These are phyloP conservation scores for Mycotypha africana DNA, from an alignment of 371 early-diverging fungal genomes.

Conservation along the genomic window DNA sequence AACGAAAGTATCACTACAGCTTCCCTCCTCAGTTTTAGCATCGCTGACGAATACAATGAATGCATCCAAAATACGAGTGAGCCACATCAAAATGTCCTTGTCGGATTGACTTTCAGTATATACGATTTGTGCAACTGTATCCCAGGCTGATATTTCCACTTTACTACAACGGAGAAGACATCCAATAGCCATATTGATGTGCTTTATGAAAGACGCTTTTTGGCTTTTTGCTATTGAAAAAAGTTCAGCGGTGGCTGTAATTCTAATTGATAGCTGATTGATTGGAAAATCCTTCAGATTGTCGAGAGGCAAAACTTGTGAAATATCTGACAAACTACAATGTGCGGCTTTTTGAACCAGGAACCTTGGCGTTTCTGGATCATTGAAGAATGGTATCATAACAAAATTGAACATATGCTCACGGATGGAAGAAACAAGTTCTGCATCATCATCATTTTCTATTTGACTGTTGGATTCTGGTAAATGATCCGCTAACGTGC, in stretches of 20 bases:
- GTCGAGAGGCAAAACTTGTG: too few species aligned
- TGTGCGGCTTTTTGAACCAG: too few species aligned
- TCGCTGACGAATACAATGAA: constrained; percentile 36
- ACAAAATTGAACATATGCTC: not conserved
- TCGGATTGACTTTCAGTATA: not conserved
- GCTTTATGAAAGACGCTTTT: constrained; percentile 4
- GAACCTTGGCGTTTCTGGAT: too few species aligned
- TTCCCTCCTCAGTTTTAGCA: not conserved
- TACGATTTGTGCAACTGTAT: constrained; percentile 15
- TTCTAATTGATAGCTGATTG: too few species aligned
- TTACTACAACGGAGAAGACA: not conserved
- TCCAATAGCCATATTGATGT: constrained; percentile 2
- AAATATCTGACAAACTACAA: too few species aligned
- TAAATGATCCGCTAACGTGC: not conserved
- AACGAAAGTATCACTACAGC: too few species aligned
- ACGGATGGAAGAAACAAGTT: not conserved
- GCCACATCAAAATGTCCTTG: constrained; percentile 29
- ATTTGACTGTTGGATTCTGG: too few species aligned
- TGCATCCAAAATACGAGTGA: constrained; percentile 47
- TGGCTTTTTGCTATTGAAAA: constrained; percentile 13
- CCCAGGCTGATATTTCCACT: not conserved
- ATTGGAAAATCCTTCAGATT: too few species aligned
- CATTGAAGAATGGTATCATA: too few species aligned
- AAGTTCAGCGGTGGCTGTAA: not conserved
- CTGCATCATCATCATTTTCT: not conserved